A percentile compares a stretch with the other conserved stretches of the same genome.
Evolutionary conservation across 129 eudicot genomes (phyloP).

Genomic region (Glebionis coronaria): DNA sequence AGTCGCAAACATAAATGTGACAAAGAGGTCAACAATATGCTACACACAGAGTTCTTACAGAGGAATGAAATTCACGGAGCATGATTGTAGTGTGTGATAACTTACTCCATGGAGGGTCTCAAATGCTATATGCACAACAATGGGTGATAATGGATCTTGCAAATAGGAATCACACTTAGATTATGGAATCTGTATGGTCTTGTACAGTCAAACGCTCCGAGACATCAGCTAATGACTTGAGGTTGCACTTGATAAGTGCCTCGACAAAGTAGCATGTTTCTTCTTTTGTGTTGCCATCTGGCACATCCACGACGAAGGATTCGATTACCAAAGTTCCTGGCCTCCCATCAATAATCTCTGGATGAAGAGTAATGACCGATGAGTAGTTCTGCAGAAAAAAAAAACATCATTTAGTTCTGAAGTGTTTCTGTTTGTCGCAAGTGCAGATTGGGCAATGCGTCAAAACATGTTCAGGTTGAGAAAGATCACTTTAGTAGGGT

Average conservation of each 20-base stretch:
- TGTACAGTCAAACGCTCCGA: conserved; percentile 16
- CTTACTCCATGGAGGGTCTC: conserved; percentile 2
- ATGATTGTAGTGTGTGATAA: background rate
- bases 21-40: background rate
- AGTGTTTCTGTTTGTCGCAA: background rate
- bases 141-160: conserved; percentile 1
- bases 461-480: background rate
- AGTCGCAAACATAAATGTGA: background rate
- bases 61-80: background rate
- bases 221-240: conserved; percentile 16
- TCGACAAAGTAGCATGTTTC: conserved; percentile 20
- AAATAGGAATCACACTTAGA: conserved; percentile 1
- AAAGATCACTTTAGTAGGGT: background rate
- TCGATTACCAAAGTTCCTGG: conserved; percentile 18
- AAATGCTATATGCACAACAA: conserved; percentile 12
- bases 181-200: background rate
- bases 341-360: conserved; percentile 14
- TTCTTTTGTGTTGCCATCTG: conserved; percentile 15
- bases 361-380: conserved; percentile 20
- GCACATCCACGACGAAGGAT: conserved; percentile 17
- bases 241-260: conserved; percentile 15
- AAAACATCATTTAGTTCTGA: conserved; percentile 1
- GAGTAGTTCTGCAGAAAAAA: conserved; percentile 11
- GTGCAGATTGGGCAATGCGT: background rate
- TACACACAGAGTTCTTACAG: conserved; percentile 10